Evolutionary conservation across 2,329 filamentous ascomycete species (phyloP), one percentile per base, ranked within the genome.

Genomic region (Tolypocladium capitatum): DNA sequence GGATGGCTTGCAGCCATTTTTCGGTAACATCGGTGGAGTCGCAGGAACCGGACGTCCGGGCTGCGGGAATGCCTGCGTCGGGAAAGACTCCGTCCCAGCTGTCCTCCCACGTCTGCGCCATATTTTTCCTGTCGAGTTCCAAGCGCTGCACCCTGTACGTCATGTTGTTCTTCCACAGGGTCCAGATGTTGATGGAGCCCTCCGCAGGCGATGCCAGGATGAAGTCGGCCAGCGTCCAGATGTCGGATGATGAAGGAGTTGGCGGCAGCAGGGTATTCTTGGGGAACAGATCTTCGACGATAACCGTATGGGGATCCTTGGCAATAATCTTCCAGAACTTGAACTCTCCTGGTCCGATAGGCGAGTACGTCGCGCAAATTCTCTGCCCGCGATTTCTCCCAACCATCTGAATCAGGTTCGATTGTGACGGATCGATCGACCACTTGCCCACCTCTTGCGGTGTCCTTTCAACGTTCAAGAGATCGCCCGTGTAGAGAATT

Each of bases 251-350:
- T 41, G 80, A 84, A 53, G 80, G 82, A 59, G 74, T 81, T 50
- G 78, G 78, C 1, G 89, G 85, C 27, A 83, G 73, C 31, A 92
- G 70, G 13, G 58, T 58, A 43, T 61, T 58, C 35, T 74, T 70
- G 0, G 84, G 76, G 55, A 86, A 89, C 21, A 87, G 68, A 56
- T 94, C 87, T 52, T 80, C 76, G 14, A 94, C 72, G 9, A 81
- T 73, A 20, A 88, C 63, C 2, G 69, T 72, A 56, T 84, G 73
- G 55, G 76, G 76, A 46, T 82, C 78, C 54, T 81, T 78, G 18
- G 84, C 77, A 46, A 78, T 78, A n/a, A 80, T 66, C 53, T 70
- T 74, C 87, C 90, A 98, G 61, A 98, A 90, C 63, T 95, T 97
- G 74, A 98, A 97, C 60, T 91, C 84, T 33, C 92, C 86, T 36